Evolutionary conservation across 192 early-diverging fungal species (phyloP), one percentile per base, ranked within the genome.

Genomic region (Rhizophagus clarus): DNA sequence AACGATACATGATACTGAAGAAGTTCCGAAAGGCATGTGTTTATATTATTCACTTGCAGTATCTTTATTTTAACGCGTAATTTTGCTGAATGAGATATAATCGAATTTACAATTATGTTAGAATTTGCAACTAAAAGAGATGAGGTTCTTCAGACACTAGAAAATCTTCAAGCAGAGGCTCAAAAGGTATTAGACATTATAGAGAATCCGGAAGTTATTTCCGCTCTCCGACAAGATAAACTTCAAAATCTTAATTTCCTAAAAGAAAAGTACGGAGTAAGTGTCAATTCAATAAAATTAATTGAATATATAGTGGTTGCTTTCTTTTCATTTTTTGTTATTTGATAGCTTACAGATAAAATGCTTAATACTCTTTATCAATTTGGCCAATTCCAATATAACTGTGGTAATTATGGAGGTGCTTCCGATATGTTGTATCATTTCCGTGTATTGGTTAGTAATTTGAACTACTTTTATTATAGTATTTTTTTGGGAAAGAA

Each of bases 341-440:
- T 28, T 34, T 26, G 42, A 68, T 83, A 97, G 93, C 93, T 95
- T 88, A 95, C 93, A 34, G 89, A 92, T n/a, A 94, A 95, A 78
- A 95, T 95, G 93, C 89, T 97, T 60, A 88, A 92, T 74, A 89
- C 92, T 62, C 88, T 97, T 80, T 98, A 96, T 88, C 91, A 95
- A 61, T 94, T 91, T 82, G 95, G 96, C 40, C 91, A 94, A 84
- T 94, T 95, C 83, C 94, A 97, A 89, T 98, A 93, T 88, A 94
- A 90, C 84, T 94, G 95, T 86, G 97, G 97, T 81, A 93, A 94
- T 85, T 97, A 98, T 84, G 90, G 91, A 74, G 93, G 92, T 73
- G 94, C 96, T 71, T 95, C 97, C 8, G 96, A 96, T 82, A 94
- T 97, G 90, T 86, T 98, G 75, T 96, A 95, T 81, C 96, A 97